These are phyloP conservation scores for Aspergillus pseudoterreus DNA, from an alignment of 2,329 filamentous ascomycete species.

Conservation along the genomic window DNA sequence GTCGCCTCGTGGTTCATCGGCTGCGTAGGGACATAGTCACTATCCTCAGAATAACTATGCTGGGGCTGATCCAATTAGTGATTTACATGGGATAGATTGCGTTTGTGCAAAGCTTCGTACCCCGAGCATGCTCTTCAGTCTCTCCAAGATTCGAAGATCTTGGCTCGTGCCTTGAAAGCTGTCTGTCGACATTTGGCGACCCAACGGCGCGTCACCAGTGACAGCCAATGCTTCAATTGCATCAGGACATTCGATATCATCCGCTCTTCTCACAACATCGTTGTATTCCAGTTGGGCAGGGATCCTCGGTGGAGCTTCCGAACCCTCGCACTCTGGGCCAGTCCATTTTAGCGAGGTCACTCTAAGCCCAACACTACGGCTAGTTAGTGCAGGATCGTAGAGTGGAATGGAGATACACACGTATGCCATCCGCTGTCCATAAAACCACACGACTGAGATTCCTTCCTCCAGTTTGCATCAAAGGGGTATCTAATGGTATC, in stretches of 20 bases:
- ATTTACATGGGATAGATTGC: too few relatives aligned
- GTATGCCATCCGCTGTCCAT: constrained; percentile 40
- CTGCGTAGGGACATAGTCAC: constrained; percentile 27
- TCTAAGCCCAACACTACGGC: constrained; percentile 29
- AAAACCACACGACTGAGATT: constrained; percentile 27
- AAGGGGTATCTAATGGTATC: constrained; percentile 34
- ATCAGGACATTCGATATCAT: constrained; percentile 25
- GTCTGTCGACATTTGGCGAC: too few relatives aligned
- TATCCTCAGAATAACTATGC: too few relatives aligned
- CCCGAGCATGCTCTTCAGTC: constrained; percentile 30
- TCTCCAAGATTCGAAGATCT: not conserved
- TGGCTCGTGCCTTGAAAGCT: not conserved
- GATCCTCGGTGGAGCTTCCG: constrained; percentile 22
- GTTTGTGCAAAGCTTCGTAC: constrained; percentile 2
- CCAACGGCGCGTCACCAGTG: not conserved
- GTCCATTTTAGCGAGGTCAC: constrained; percentile 33
- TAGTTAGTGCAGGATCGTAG: constrained; percentile 8
- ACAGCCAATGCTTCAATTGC: constrained; percentile 1
- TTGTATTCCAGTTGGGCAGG: constrained; percentile 29
- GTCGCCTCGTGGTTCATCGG: constrained; percentile 8
- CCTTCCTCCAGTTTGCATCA: constrained; percentile 36
- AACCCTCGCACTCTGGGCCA: constrained; percentile 19
- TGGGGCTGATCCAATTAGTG: constrained; percentile 10
- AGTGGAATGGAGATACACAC: constrained; percentile 18
- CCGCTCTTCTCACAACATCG: constrained; percentile 18